Percentiles rank a stretch among this genome's conserved stretches.
Evolutionary conservation across 2,329 filamentous ascomycete species (phyloP).

Genomic region (Pseudopyricularia cyperi): DNA sequence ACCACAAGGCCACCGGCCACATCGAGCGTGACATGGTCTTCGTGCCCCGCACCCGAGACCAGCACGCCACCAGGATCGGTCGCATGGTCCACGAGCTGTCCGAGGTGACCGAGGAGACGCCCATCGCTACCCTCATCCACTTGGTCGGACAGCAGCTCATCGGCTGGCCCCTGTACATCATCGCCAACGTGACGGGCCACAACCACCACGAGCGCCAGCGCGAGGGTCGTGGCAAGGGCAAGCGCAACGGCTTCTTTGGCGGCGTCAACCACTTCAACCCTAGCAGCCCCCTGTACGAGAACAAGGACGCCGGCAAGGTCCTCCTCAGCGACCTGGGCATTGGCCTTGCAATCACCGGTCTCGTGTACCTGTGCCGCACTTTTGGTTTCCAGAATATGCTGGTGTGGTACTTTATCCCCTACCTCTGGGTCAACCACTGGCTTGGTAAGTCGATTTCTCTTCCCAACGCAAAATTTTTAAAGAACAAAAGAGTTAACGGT

Average conservation of each 20-base stretch:
- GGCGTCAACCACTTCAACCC: conserved; percentile 96
- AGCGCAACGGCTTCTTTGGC: conserved; percentile 65
- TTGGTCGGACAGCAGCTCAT: conserved; percentile 76
- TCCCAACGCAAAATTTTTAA: background rate
- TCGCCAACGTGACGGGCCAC: conserved; percentile 91
- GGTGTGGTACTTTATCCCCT: conserved; percentile 92
- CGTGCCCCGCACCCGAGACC: conserved; percentile 78
- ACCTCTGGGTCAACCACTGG: conserved; percentile 99
- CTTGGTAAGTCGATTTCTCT: conserved; percentile 55
- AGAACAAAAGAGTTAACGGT: background rate
- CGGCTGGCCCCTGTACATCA: conserved; percentile 86
- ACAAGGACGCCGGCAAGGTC: conserved; percentile 80
- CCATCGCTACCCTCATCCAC: conserved; percentile 62
- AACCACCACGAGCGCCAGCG: conserved; percentile 82
- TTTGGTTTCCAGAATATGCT: conserved; percentile 79
- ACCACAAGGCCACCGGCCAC: conserved; percentile 97
- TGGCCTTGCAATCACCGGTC: conserved; percentile 42
- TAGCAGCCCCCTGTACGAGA: conserved; percentile 78
- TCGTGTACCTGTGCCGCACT: conserved; percentile 58
- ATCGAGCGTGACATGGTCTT: conserved; percentile 99
- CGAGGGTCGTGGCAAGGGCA: conserved; percentile 88
- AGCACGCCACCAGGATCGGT: conserved; percentile 65
- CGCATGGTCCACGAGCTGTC: conserved; percentile 65
- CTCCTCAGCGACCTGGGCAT: conserved; percentile 76
- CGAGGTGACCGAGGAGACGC: conserved; percentile 91